Evolutionary conservation across 768 basidiomycete genomes (phyloP), one percentile per base, ranked within the genome.

Genomic region (Mycena sanguinolenta): DNA sequence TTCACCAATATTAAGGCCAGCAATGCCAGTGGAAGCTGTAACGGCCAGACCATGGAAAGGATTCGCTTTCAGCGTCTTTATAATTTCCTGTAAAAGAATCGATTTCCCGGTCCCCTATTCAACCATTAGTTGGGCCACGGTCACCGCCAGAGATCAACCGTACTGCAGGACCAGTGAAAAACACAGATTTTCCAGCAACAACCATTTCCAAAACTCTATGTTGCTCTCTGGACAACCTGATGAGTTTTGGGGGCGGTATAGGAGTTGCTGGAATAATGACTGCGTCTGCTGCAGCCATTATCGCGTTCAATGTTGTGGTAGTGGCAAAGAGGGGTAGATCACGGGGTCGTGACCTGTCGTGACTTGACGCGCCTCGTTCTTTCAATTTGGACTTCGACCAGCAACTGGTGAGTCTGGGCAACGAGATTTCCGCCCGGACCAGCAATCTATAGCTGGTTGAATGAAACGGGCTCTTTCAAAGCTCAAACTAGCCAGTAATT

Each of bases 161-260:
- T 66, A 91, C 92, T 91, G 92, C 92, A 65, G 90, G 87, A 25
- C 92, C 92, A 2, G 92, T 93, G 78, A 93, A 93, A 81, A 94
- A 93, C 32, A 93, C 84, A 68, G 85, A 92, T 69, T 84, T 78
- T 0, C 89, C 88, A 7, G 82, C 81, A 39, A 87, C 82, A 10
- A 92, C 89, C 42, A 83, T 69, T 13, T 77, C 71, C 16, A 89
- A 52, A n/a, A 89, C 80, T 44, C 42, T 44, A 59, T 71, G 75
- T 63, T 89, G 88, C 62, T 88, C 86, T 1, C 63, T 53, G 0
- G 84, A 84, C 8, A 85, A 72, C 27, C 59, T 50, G 52, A 80
- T 65, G 19, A 34, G 12, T 50, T 34, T 55, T n/a, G 32, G 23
- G 21, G 65, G 65, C 30, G 32, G 25, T 1, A 23, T 34, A 36